phyloP scores from a whole-genome alignment of 345 rosid species.

The Ceriops zippeliana region DNA sequence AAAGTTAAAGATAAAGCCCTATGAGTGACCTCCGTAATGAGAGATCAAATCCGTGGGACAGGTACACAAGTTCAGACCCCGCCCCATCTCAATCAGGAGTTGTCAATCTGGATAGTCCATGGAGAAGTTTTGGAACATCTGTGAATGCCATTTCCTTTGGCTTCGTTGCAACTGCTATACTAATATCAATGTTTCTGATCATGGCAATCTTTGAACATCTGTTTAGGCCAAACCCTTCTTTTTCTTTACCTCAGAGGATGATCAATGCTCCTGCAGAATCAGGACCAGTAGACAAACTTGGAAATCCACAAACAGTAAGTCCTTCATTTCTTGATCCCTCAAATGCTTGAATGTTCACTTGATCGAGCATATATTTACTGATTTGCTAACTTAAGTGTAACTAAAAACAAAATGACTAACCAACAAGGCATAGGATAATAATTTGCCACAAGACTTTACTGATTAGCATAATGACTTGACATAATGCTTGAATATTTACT shows the following conservation, averaged over 20 bases:
- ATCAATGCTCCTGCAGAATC: constrained; percentile 25
- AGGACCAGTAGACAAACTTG: constrained; percentile 31
- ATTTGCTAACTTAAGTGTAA: no score
- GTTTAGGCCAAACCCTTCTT: constrained; percentile 60
- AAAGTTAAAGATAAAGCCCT: constrained; percentile 2
- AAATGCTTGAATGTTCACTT: no score
- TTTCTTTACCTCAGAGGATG: constrained; percentile 45
- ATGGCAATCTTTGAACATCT: constrained; percentile 96
- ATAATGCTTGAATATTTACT: no score
- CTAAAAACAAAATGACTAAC: no score
- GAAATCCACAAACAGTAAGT: constrained; percentile 45
- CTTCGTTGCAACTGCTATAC: constrained; percentile 87
- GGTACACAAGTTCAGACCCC: constrained; percentile 44
- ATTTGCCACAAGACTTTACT: no score
- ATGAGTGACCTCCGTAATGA: constrained; percentile 53
- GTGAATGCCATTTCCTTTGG: constrained; percentile 85
- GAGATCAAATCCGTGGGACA: constrained; percentile 54
- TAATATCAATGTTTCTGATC: constrained; percentile 83
- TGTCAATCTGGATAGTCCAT: constrained; percentile 40
- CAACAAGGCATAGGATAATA: no score
- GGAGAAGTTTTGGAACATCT: constrained; percentile 65
- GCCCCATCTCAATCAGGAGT: constrained; percentile 29
- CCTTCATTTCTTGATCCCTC: not conserved
- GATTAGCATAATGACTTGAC: no score
- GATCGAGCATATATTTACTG: no score